A percentile compares a stretch with the other conserved stretches of the same genome.
phyloP scores from a whole-genome alignment of 2,329 filamentous ascomycete genomes.

The Aspergillaceae sp. region DNA sequence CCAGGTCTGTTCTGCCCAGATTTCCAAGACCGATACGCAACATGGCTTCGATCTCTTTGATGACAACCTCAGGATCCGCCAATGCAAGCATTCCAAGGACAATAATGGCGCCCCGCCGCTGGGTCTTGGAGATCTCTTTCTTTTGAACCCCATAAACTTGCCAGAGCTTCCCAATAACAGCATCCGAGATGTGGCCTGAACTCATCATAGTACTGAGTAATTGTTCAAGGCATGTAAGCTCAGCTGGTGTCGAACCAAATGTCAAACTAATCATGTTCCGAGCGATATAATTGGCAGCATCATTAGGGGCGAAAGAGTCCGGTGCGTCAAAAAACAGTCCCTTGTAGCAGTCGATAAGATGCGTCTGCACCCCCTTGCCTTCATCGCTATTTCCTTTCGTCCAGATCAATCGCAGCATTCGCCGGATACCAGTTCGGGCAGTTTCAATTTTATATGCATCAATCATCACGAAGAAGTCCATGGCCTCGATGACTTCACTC shows the following conservation, averaged over 20 bases:
- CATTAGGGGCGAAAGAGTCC: constrained; percentile 75
- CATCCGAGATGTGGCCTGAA: constrained; percentile 71
- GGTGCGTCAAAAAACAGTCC: constrained; percentile 94
- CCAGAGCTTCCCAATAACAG: constrained; percentile 89
- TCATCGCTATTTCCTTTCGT: constrained; percentile 99
- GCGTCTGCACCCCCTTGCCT: constrained; percentile 93
- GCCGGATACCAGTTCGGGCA: constrained; percentile 81
- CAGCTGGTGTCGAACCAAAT: constrained; percentile 87
- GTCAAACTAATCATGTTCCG: constrained; percentile 99
- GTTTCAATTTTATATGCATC: constrained; percentile 95
- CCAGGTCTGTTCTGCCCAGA: constrained; percentile 71
- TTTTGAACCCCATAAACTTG: constrained; percentile 93
- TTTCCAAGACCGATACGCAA: constrained; percentile 77
- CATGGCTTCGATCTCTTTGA: constrained; percentile 92
- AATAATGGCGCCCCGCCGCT: constrained; percentile 88
- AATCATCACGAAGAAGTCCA: constrained; percentile 94
- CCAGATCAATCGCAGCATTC: constrained; percentile 97
- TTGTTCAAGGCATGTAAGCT: constrained; percentile 91
- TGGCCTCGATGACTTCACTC: constrained; percentile 95
- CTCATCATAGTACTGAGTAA: constrained; percentile 97
- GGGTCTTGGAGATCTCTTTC: constrained; percentile 82
- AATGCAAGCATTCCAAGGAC: constrained; percentile 93
- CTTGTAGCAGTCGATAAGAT: constrained; percentile 94
- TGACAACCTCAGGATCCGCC: constrained; percentile 83
- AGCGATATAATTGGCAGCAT: constrained; percentile 89